Percentiles rank a stretch among this genome's conserved stretches.
Evolutionary conservation across 2,329 filamentous ascomycete species (phyloP).

Genomic region (Fusarium tuaranense): DNA sequence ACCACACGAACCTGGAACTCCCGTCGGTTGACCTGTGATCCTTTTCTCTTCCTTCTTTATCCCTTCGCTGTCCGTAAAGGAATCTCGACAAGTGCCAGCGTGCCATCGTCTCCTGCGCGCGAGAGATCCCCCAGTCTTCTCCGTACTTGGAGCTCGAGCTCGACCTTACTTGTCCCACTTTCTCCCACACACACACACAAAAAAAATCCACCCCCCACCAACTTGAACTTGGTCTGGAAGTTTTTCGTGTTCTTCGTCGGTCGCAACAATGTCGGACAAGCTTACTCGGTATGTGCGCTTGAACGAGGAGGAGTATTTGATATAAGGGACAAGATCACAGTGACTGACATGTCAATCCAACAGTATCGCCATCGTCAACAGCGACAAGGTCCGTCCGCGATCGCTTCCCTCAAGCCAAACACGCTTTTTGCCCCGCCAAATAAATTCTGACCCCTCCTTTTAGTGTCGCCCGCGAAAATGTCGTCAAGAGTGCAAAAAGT

Average conservation of each 20-base stretch:
- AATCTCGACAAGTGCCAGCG: conserved; percentile 40
- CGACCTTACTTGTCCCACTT: conserved; percentile 16
- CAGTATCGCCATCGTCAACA: conserved; percentile 99
- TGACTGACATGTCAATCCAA: conserved; percentile 40
- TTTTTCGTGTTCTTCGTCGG: conserved; percentile 26
- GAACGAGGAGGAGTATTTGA: background rate
- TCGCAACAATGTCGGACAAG: conserved; percentile 84
- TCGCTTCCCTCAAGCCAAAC: conserved; percentile 22
- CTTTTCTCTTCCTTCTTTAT: conserved; percentile 24
- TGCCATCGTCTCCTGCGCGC: conserved; percentile 36
- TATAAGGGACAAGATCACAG: background rate
- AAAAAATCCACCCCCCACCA: conserved; percentile 21
- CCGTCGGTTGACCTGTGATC: conserved; percentile 9
- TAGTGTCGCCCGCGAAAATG: conserved; percentile 75
- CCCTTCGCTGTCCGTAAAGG: conserved; percentile 23
- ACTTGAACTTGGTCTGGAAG: background rate
- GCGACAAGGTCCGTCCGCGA: conserved; percentile 80
- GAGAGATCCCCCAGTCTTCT: conserved; percentile 24
- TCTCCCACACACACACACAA: conserved; percentile 24
- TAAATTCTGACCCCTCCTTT: conserved; percentile 43
- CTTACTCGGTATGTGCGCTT: conserved; percentile 83
- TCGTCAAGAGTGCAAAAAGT: conserved; percentile 98
- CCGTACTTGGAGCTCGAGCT: conserved; percentile 9
- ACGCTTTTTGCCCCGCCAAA: conserved; percentile 40
- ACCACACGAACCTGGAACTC: conserved; percentile 32